Evolutionary conservation across 75 land plant species (phyloP), one percentile per base, ranked within the genome.

Genomic region (Adiantum capillusveneris): DNA sequence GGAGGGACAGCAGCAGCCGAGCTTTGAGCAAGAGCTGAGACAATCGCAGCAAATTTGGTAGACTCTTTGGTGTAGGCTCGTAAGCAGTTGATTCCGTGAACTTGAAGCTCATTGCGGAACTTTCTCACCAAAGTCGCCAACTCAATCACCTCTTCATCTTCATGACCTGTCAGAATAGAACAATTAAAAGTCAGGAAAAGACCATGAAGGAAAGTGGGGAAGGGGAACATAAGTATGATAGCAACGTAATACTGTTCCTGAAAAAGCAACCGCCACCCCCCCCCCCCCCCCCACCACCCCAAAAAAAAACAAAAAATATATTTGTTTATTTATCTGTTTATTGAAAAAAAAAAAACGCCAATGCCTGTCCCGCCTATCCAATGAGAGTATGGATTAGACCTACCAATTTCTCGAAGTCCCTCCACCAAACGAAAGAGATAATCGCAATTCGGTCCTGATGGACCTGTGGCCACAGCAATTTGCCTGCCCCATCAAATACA

Each of bases 401-500:
- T 65, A 90, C 99, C 97, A 43, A 95, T 90, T 56, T 82, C 82
- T 64, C 52, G 68, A 58, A 95, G 45, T 41, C 92, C 97, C 60
- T 95, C 94, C 71, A 91, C 99, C 24, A 95, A 39, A 25, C 59
- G 58, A 67, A 95, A 95, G 58, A 95, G 63, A 65, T 95, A 95
- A 20, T 95, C 99, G 43, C 82, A 75, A 58, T 95, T 95, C 70
- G 86, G 85, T 0, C 99, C 99, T 41, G 86, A 82, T 14, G 99
- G 99, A 6, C 99, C 99, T 57, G 48, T 46, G 0, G 97, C 90
- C 17, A 70, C 78, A 44, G 97, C 97, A 63, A 95, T 95, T 86
- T 95, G 99, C 31, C 89, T 94, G 77, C 49, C n/a, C n/a, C n/a
- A n/a, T n/a, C n/a, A n/a, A n/a, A n/a, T n/a, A n/a, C n/a, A n/a